Evolutionary conservation across 192 early-diverging fungal genomes (phyloP).

Genomic region (Backusella luteola): DNA sequence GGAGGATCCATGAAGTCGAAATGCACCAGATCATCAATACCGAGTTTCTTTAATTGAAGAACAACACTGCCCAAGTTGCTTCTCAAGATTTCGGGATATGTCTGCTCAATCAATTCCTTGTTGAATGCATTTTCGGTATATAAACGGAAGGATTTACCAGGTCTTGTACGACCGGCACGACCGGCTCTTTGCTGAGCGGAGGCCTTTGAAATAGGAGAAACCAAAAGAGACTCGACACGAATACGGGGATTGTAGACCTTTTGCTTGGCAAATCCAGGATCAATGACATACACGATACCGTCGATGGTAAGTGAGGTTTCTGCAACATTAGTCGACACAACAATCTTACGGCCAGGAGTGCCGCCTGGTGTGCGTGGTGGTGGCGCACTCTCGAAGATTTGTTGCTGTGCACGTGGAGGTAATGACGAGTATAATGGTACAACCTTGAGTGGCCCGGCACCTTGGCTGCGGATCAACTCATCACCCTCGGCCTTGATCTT

Average conservation of each 20-base stretch:
- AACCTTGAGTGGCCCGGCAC: constrained; percentile 79
- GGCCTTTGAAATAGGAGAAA: constrained; percentile 93
- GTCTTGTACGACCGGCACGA: constrained; percentile 96
- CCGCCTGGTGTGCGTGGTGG: constrained; percentile 74
- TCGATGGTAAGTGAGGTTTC: constrained; percentile 99
- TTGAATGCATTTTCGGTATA: constrained; percentile 97
- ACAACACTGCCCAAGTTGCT: constrained; percentile 96
- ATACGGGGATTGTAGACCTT: constrained; percentile 99
- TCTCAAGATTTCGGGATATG: constrained; percentile 97
- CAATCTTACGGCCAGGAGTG: constrained; percentile 91
- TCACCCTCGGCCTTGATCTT: constrained; percentile 80
- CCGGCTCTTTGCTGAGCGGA: constrained; percentile 96
- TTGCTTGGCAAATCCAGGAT: constrained; percentile 99
- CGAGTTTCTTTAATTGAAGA: constrained; percentile 95
- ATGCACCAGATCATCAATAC: constrained; percentile 96
- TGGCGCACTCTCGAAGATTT: constrained; percentile 92
- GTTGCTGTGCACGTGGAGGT: constrained; percentile 86
- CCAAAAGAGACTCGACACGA: constrained; percentile 92
- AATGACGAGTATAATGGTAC: constrained; percentile 91
- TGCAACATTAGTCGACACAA: constrained; percentile 97
- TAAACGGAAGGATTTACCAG: constrained; percentile 96
- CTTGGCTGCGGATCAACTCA: constrained; percentile 56
- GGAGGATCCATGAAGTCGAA: constrained; percentile 99
- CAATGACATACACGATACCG: constrained; percentile 98
- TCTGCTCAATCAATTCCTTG: constrained; percentile 93